Percentiles rank a stretch among this genome's conserved stretches.
Evolutionary conservation across 306 rosid species (phyloP).

Genomic region (Mimosa bimucronata): DNA sequence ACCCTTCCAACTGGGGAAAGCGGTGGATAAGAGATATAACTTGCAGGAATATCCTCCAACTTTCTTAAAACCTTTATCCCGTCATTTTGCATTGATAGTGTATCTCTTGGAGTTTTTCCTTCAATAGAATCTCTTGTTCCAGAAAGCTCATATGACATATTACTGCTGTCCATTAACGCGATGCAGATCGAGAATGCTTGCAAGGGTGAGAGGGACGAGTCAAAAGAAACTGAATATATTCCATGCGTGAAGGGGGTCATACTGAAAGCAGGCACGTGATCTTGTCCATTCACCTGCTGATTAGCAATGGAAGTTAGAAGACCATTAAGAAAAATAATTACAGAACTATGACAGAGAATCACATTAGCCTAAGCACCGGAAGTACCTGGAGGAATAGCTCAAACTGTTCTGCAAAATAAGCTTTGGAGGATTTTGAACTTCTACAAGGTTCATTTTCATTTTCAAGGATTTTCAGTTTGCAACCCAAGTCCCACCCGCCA

Average conservation of each 20-base stretch:
- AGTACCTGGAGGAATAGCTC: conserved; percentile 83
- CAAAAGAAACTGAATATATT: conserved; percentile 78
- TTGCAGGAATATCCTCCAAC: conserved; percentile 41
- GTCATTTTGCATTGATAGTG: conserved; percentile 42
- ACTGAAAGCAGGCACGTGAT: conserved; percentile 55
- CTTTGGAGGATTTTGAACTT: conserved; percentile 51
- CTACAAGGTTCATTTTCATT: conserved; percentile 48
- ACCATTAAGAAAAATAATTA: conserved; percentile 14
- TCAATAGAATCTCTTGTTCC: conserved; percentile 53
- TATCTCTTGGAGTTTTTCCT: conserved; percentile 44
- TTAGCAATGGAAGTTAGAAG: conserved; percentile 39
- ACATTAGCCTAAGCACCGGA: neutral
- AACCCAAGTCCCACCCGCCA: conserved; percentile 99
- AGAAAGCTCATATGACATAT: conserved; percentile 53
- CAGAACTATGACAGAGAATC: conserved; percentile 14
- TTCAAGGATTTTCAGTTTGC: conserved; percentile 71
- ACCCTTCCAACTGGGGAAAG: conserved; percentile 53
- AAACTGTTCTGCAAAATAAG: conserved; percentile 49
- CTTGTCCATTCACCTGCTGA: conserved; percentile 71
- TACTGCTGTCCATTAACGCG: conserved; percentile 72
- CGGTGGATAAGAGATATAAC: conserved; percentile 48
- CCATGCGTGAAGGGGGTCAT: conserved; percentile 65
- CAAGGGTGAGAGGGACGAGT: conserved; percentile 66
- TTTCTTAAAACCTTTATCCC: conserved; percentile 44
- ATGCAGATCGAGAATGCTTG: conserved; percentile 93